Percentiles rank a stretch among this genome's conserved stretches.
phyloP scores from a whole-genome alignment of 805 yeast species.

The Saccharomycopsis fibuligera region DNA sequence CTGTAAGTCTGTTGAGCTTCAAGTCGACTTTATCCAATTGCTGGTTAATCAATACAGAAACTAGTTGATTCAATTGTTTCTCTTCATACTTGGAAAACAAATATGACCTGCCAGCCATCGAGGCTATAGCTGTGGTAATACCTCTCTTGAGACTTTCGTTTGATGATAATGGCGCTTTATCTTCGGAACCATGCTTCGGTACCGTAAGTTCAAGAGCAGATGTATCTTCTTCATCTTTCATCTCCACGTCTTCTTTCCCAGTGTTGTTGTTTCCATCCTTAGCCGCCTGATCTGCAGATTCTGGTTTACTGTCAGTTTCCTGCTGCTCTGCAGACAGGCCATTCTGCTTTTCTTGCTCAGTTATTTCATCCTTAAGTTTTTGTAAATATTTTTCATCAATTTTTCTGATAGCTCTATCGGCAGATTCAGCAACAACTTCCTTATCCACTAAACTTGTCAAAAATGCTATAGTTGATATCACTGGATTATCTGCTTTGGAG shows the following conservation, averaged over 20 bases:
- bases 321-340: conserved; percentile 10
- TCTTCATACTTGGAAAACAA: conserved; percentile 77
- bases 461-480: conserved; percentile 86
- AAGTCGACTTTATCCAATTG: conserved; percentile 59
- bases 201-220: conserved; percentile 20
- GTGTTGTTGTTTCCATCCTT: conserved; percentile 20
- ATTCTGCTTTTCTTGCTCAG: conserved; percentile 17
- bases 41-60: conserved; percentile 52
- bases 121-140: conserved; percentile 63
- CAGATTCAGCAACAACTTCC: conserved; percentile 39
- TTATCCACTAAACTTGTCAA: conserved; percentile 81
- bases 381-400: conserved; percentile 21
- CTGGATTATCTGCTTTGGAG: conserved; percentile 84
- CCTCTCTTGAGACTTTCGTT: conserved; percentile 44
- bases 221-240: conserved; percentile 5
- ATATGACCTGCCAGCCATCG: conserved; percentile 73
- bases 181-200: conserved; percentile 9
- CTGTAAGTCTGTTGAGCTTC: conserved; percentile 52
- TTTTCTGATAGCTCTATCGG: conserved; percentile 22
- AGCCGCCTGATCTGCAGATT: neutral
- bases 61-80: conserved; percentile 59
- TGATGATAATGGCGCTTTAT: conserved; percentile 4
- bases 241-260: conserved; percentile 15
- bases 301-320: conserved; percentile 2
- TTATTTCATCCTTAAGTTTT: conserved; percentile 17